Conservation (phyloP, 192 early-diverging fungal genomes). For the Entomortierella chlamydospora region DNA sequence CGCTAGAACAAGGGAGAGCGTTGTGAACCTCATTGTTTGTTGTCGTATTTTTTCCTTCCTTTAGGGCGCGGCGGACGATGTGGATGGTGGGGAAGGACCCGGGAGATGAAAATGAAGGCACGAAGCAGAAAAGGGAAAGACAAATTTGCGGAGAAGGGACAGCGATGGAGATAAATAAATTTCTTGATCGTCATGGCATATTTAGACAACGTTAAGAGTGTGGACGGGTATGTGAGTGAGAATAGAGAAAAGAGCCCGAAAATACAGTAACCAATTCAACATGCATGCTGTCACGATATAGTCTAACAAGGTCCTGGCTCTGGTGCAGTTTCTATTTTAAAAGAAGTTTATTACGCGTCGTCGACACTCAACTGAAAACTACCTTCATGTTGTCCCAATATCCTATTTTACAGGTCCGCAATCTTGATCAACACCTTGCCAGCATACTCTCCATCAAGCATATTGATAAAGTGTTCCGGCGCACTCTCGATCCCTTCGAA, state of each 20-base stretch:
- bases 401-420: conserved; percentile 45
- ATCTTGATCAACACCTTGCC: conserved; percentile 73
- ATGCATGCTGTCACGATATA: too few species aligned
- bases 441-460: conserved; percentile 75
- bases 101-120: neutral
- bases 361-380: too few species aligned
- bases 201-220: too few species aligned
- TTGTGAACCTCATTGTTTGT: conserved; percentile 18
- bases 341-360: too few species aligned
- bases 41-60: neutral
- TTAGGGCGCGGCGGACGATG: neutral
- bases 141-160: neutral
- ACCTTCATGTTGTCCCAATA: neutral
- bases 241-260: too few species aligned
- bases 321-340: too few species aligned
- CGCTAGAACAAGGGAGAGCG: conserved; percentile 12
- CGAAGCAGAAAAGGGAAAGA: neutral
- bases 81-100: neutral
- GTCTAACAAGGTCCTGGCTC: too few species aligned
- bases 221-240: too few species aligned
- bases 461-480: conserved; percentile 66
- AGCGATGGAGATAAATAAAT: neutral
- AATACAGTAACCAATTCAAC: too few species aligned
- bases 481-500: conserved; percentile 51
- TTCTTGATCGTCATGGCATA: neutral